These are phyloP conservation scores for Suillus discolor DNA, from an alignment of 768 basidiomycete genomes.

Conservation along the genomic window DNA sequence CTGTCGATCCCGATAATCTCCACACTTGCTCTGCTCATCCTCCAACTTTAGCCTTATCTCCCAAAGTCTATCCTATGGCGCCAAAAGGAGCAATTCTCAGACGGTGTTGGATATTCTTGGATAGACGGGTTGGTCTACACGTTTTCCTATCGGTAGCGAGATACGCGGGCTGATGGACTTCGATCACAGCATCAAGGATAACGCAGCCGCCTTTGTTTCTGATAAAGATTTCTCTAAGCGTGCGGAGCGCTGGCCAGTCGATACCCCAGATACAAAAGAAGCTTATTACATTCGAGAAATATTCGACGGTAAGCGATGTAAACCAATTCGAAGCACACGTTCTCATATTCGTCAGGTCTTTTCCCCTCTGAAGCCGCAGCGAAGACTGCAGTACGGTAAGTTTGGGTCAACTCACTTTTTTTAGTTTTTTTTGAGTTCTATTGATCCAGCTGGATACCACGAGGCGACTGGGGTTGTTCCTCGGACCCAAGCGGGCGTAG, in stretches of 20 bases:
- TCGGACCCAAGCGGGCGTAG: slow-evolving; percentile 94
- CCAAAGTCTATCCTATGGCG: slow-evolving; percentile 95
- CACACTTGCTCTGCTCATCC: background rate
- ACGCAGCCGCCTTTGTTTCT: slow-evolving; percentile 72
- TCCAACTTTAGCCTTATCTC: slow-evolving; percentile 72
- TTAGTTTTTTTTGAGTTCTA: slow-evolving; percentile 17
- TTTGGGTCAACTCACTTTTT: slow-evolving; percentile 17
- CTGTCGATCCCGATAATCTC: slow-evolving; percentile 9
- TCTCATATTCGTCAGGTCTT: slow-evolving; percentile 46
- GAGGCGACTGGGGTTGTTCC: slow-evolving; percentile 95
- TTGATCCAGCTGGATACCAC: slow-evolving; percentile 79
- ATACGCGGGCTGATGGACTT: slow-evolving; percentile 4
- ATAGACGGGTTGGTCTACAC: slow-evolving; percentile 77
- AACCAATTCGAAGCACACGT: slow-evolving; percentile 8
- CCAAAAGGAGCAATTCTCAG: slow-evolving; percentile 99
- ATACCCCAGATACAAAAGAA: slow-evolving; percentile 95
- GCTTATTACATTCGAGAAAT: slow-evolving; percentile 91
- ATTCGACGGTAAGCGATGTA: slow-evolving; percentile 67
- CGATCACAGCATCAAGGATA: slow-evolving; percentile 77
- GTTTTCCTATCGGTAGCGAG: background rate
- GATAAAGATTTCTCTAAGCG: slow-evolving; percentile 81
- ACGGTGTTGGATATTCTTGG: slow-evolving; percentile 98
- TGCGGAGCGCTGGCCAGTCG: slow-evolving; percentile 72
- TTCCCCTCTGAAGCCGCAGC: slow-evolving; percentile 90
- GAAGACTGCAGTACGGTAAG: slow-evolving; percentile 85